Evolutionary conservation across 2,329 filamentous ascomycete genomes (phyloP), one percentile per base, ranked within the genome.

Genomic region (Cladosporium halotolerans): DNA sequence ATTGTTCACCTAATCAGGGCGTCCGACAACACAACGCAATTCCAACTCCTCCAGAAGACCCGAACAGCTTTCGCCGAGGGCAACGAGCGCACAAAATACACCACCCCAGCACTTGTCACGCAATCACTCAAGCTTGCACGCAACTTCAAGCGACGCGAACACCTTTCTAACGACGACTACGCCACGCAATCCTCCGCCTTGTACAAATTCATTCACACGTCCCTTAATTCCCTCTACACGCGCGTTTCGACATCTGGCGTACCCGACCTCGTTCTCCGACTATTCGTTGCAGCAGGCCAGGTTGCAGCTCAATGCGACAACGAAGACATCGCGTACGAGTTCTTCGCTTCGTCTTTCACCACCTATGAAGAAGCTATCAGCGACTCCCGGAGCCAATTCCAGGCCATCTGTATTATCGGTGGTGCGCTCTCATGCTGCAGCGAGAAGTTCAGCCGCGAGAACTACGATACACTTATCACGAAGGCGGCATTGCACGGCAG

Each of bases 391-490:
- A 92, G 91, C 11, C 93, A 99, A 69, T 99, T 97, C 76, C 93
- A 99, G 73, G 92, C 93, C 1, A 93, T 99, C 0, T 96, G 91
- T 62, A 86, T 96, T 38, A 90, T 99, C 64, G 89, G 92, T 2
- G 89, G 87, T 53, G 89, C 88, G 4, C 76, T 99, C 53, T 91
- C 96, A 67, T 86, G 89, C 59, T 92, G 89, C 10, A 80, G 92
- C 55, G 85, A 92, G 65, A 53, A 58, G 5, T 99, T 99, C 69
- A 85, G 88, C 57, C 91, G 92, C 69, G 93, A 99, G 72, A 99
- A 97, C 67, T 99, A 97, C 71, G 95, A 99, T 70, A 99, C 93
- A 0, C 78, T 99, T 33, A 99, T 99, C 67, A 99, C 93, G 9
- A 99, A 99, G 73, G 95, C 90, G 61, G 92, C 95, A 2, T 80